Evolutionary conservation across 2,329 filamentous ascomycete species (phyloP).

Genomic region (Gremmenia infestans): DNA sequence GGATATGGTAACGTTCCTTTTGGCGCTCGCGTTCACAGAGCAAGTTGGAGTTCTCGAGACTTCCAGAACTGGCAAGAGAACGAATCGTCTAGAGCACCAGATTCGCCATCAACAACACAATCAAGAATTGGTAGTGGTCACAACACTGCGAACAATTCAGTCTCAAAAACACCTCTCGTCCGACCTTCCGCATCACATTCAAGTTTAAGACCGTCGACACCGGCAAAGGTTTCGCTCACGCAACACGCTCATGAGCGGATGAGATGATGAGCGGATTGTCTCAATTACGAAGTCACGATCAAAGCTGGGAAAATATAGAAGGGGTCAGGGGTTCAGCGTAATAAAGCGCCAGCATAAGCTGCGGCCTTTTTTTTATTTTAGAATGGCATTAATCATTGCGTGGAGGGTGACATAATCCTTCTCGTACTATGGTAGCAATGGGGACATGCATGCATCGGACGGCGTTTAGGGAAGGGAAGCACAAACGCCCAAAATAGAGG

Average conservation of each 20-base stretch:
- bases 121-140: slow-evolving; percentile 18
- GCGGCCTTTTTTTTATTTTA: slow-evolving; percentile 7
- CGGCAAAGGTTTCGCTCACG: slow-evolving; percentile 21
- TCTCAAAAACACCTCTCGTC: slow-evolving; percentile 23
- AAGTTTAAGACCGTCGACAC: slow-evolving; percentile 23
- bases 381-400: slow-evolving; percentile 7
- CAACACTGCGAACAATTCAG: slow-evolving; percentile 22
- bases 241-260: slow-evolving; percentile 21
- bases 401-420: not conserved
- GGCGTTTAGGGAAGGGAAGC: not conserved
- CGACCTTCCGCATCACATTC: slow-evolving; percentile 21
- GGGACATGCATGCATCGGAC: not conserved
- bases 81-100: slow-evolving; percentile 12
- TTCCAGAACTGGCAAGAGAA: slow-evolving; percentile 38
- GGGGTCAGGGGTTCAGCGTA: not conserved
- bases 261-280: slow-evolving; percentile 11
- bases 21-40: slow-evolving; percentile 43
- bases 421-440: not conserved
- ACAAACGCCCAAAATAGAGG: slow-evolving; percentile 7
- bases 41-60: slow-evolving; percentile 49
- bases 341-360: slow-evolving; percentile 11
- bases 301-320: slow-evolving; percentile 1
- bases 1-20: slow-evolving; percentile 42
- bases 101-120: slow-evolving; percentile 19
- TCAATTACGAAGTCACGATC: slow-evolving; percentile 24